These are phyloP conservation scores for Garcia nutans DNA, from an alignment of 345 rosid genomes.

Conservation along the genomic window DNA sequence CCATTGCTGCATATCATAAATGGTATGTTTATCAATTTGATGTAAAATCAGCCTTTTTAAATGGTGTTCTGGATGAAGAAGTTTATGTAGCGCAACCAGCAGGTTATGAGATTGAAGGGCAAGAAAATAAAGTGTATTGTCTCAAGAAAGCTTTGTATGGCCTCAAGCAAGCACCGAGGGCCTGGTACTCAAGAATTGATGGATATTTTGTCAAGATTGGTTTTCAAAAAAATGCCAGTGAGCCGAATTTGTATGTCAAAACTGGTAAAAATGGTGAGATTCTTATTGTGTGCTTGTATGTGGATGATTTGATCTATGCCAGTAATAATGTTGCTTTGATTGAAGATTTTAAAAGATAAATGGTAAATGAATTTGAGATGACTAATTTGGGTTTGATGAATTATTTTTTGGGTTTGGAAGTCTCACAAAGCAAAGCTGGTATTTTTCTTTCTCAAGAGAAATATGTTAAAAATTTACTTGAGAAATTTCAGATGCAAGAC, in stretches of 20 bases:
- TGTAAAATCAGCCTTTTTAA: not conserved
- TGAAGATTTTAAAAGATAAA: no score
- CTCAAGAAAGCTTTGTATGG: not conserved
- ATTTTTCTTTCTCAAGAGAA: slow-evolving; percentile 5
- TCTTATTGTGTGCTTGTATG: no score
- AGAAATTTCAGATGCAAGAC: not conserved
- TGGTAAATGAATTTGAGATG: no score
- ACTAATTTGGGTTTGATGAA: not conserved
- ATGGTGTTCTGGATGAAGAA: not conserved
- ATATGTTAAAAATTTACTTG: not conserved
- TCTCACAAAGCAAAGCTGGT: not conserved
- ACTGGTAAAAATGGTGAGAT: no score
- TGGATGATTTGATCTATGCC: no score
- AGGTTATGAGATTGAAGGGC: not conserved
- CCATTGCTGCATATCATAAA: no score
- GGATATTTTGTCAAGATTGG: not conserved
- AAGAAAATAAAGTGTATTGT: not conserved
- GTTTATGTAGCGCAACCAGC: not conserved
- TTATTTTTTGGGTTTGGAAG: no score
- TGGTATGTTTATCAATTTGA: not conserved
- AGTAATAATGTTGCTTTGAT: no score
- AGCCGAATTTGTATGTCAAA: not conserved
- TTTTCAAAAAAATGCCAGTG: not conserved
- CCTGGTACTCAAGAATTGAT: not conserved
- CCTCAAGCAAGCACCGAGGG: not conserved